phyloP scores from a whole-genome alignment of 2,329 filamentous ascomycete genomes.

The Mollisia scopiformis region DNA sequence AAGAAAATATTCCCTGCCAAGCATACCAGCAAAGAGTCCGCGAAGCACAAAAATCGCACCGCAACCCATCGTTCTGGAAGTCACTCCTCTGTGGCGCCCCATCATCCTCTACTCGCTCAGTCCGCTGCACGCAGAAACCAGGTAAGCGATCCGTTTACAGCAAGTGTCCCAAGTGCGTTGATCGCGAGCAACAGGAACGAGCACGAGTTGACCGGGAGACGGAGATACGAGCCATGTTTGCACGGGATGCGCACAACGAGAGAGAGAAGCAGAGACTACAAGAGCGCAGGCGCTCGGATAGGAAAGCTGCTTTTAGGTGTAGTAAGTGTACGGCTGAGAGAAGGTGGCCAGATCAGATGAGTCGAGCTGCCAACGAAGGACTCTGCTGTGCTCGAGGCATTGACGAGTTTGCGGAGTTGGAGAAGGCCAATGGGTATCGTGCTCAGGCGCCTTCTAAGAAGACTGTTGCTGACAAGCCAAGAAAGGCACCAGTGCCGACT shows the following conservation, averaged over 20 bases:
- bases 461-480: background rate
- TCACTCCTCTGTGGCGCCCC: background rate
- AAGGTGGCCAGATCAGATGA: background rate
- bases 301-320: slow-evolving; percentile 5
- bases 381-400: slow-evolving; percentile 22
- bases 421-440: background rate
- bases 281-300: background rate
- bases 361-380: slow-evolving; percentile 14
- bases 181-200: background rate
- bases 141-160: background rate
- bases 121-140: background rate
- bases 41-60: background rate
- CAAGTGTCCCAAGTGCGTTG: background rate
- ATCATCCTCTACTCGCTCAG: background rate
- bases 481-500: background rate
- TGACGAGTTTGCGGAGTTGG: slow-evolving; percentile 6
- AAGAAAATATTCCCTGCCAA: background rate
- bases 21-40: background rate
- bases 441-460: background rate
- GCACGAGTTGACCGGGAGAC: background rate
- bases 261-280: background rate
- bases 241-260: background rate
- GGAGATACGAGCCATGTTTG: background rate
- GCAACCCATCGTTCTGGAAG: background rate
- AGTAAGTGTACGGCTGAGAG: slow-evolving; percentile 6